phyloP scores from a whole-genome alignment of 805 yeast species.

The Saccharomyces eubayanus region DNA sequence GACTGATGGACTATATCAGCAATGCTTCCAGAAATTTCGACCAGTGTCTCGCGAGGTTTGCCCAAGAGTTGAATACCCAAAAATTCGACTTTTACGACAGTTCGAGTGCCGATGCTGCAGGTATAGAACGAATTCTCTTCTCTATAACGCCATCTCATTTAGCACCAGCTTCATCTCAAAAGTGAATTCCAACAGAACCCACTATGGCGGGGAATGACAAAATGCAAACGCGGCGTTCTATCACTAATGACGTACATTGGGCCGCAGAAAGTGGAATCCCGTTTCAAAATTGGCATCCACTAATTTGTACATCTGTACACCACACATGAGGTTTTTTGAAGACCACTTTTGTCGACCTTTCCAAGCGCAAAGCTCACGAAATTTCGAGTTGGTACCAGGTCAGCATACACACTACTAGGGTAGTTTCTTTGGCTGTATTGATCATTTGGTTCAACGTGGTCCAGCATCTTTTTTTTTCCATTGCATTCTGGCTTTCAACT shows the following conservation, averaged over 20 bases:
- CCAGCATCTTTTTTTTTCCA: slow-evolving; percentile 1
- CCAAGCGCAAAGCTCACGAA: background rate
- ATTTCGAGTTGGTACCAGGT: background rate
- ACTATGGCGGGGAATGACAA: too few relatives aligned
- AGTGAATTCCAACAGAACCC: background rate
- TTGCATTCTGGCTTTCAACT: slow-evolving; percentile 2
- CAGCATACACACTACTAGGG: background rate
- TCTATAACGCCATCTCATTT: background rate
- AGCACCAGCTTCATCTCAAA: background rate
- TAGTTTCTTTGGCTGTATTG: background rate
- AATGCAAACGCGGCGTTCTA: background rate
- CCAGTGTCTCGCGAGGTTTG: slow-evolving; percentile 7
- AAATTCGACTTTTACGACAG: background rate
- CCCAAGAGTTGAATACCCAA: background rate
- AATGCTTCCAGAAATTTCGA: slow-evolving; percentile 10
- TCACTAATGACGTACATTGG: background rate
- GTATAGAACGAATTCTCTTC: background rate
- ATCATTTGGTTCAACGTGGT: background rate
- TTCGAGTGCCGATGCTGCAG: slow-evolving; percentile 2
- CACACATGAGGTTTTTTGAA: background rate
- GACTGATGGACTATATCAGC: slow-evolving; percentile 9
- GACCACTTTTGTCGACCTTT: background rate
- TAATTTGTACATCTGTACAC: background rate
- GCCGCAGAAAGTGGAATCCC: slow-evolving; percentile 2
- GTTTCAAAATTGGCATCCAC: slow-evolving; percentile 3